Conservation (phyloP, 2,329 filamentous ascomycete species). For the Claviceps sp. region DNA sequence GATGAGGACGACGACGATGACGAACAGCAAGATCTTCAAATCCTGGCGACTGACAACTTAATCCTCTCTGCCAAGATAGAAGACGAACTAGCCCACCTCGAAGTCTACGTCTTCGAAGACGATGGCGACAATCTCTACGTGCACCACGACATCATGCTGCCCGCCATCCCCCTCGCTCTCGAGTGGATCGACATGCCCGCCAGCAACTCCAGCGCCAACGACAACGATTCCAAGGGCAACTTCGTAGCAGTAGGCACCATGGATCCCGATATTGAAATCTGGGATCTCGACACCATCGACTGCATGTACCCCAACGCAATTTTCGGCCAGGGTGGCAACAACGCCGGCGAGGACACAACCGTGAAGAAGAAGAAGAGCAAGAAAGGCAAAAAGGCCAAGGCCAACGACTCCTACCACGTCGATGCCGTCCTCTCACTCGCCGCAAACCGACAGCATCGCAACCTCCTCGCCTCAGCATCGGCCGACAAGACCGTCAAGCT, state of each 20-base stretch:
- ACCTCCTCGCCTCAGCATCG: slow-evolving; percentile 85
- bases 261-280: slow-evolving; percentile 97
- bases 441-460: slow-evolving; percentile 85
- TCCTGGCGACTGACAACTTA: slow-evolving; percentile 84
- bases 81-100: slow-evolving; percentile 90
- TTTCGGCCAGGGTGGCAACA: slow-evolving; percentile 58
- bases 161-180: slow-evolving; percentile 85
- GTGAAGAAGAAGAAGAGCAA: slow-evolving; percentile 82
- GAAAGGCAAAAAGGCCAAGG: slow-evolving; percentile 58
- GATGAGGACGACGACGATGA: slow-evolving; percentile 57
- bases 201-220: slow-evolving; percentile 47
- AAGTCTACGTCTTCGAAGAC: slow-evolving; percentile 97
- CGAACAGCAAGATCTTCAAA: slow-evolving; percentile 86
- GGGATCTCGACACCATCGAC: slow-evolving; percentile 92
- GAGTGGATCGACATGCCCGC: slow-evolving; percentile 96
- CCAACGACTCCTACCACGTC: slow-evolving; percentile 85
- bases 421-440: slow-evolving; percentile 86
- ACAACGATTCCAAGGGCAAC: slow-evolving; percentile 61
- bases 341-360: slow-evolving; percentile 51
- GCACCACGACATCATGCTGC: slow-evolving; percentile 98
- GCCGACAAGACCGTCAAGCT: slow-evolving; percentile 96
- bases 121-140: slow-evolving; percentile 93
- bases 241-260: slow-evolving; percentile 94
- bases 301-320: slow-evolving; percentile 98
- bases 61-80: slow-evolving; percentile 88